Base-by-base conservation (phyloP, 2,329 filamentous ascomycete genomes). In the Cladosporium colombiae region DNA sequence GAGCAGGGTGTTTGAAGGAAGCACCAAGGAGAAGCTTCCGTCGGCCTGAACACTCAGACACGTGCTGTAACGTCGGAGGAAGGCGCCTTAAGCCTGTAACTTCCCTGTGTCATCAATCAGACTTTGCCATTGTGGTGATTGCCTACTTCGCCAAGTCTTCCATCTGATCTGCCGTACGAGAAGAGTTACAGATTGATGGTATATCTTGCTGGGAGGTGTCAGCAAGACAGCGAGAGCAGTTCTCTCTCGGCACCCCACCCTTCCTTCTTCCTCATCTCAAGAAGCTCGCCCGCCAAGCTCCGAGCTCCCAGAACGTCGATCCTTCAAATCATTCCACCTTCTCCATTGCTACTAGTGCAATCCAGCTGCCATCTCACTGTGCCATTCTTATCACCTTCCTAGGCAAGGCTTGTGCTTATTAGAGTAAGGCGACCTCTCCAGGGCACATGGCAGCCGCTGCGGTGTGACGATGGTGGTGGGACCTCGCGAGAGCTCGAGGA, bases 391-490 rank as follows among this genome's bases (percentile, higher is more conserved):
- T 63, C 61, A 53, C 50, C 35, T 2, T 56, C 50, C 52, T 33
- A 35, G 61, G 35, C 61, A 62, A 62, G 44, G 50, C 61, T 63
- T 63, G 37, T 44, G 21, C 50, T 63, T 37, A 27, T 46, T 63
- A 33, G 27, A 52, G 46, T 46, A 35, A 52, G 59, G 29, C 29
- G 16, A 59, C 37, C 37, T 21, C 37, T 46, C 35, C 2, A 40
- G 23, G 5, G 53, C 21, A 23, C 31, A 27, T 46, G 35, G 35
- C 37, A 46, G 16, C 21, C 7, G 35, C 33, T 59, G 56, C 37
- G 13, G n/a, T 23, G 33, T 46, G 56, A 46, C 37, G 56, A 25
- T n/a, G 25, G 11, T n/a, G 33, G 55, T 57, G 55, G 55, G 23
- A 57, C 55, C 23, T 6, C 1, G 27, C 52, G 27, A 46, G 52